phyloP scores from a whole-genome alignment of 176 grass and related monocot species.

The Cymbopogon citratus region DNA sequence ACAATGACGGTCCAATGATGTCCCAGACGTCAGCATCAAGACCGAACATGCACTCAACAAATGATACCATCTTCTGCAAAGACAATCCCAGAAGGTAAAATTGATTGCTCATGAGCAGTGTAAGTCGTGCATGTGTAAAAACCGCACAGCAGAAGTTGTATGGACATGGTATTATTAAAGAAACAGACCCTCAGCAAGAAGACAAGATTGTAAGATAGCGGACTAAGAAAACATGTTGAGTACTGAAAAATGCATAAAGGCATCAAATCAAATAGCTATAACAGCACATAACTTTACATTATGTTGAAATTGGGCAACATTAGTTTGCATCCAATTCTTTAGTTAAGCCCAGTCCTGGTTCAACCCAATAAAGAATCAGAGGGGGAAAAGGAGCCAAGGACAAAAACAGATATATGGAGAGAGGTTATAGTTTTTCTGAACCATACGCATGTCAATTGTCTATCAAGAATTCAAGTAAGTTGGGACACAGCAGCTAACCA shows the following conservation, averaged over 20 bases:
- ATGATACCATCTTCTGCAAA: constrained; percentile 61
- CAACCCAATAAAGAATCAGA: background rate
- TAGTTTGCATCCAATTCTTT: background rate
- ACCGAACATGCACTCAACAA: constrained; percentile 81
- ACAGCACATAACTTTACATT: background rate
- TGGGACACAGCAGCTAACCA: background rate
- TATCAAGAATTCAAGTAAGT: background rate
- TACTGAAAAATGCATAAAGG: background rate
- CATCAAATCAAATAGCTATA: background rate
- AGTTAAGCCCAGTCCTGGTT: too few species aligned
- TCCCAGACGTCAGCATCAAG: constrained; percentile 62
- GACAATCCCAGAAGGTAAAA: constrained; percentile 7
- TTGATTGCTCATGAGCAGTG: background rate
- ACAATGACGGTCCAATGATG: constrained; percentile 59
- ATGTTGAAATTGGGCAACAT: too few species aligned
- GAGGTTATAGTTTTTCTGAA: background rate
- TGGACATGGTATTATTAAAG: background rate
- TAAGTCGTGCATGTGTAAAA: background rate
- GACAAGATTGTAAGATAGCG: background rate
- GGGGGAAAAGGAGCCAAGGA: background rate
- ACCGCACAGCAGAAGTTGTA: background rate
- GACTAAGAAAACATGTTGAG: too few species aligned
- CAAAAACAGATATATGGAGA: background rate
- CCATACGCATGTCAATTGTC: background rate
- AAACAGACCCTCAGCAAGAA: background rate